These are phyloP conservation scores for Carallia pectinifolia DNA, from an alignment of 345 rosid species.

Conservation along the genomic window DNA sequence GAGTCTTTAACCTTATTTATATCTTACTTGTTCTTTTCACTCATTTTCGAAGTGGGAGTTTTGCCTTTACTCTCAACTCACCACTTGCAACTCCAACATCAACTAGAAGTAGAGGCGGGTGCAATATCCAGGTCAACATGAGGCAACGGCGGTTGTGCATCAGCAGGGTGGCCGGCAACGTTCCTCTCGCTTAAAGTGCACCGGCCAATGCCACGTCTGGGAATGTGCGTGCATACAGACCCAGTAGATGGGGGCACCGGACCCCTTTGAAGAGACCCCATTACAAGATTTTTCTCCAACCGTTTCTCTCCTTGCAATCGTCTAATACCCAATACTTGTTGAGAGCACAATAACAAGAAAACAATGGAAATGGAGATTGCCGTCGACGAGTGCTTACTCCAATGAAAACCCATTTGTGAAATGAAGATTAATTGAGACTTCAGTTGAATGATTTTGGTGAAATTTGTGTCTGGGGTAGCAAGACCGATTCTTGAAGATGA, in stretches of 20 bases:
- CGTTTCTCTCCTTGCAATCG: background rate
- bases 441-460: too few species aligned
- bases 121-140: background rate
- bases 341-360: background rate
- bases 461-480: background rate
- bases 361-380: background rate
- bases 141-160: background rate
- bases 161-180: slow-evolving; percentile 7
- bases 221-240: background rate
- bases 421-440: background rate
- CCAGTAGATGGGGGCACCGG: background rate
- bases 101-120: background rate
- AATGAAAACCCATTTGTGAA: background rate
- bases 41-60: too few species aligned
- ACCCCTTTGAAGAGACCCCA: slow-evolving; percentile 7
- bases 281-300: background rate
- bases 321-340: background rate
- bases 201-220: background rate
- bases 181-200: slow-evolving; percentile 4
- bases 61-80: too few species aligned
- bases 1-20: too few species aligned
- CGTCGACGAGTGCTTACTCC: background rate
- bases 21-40: too few species aligned
- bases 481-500: background rate
- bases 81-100: too few species aligned